Percentiles rank a stretch among this genome's conserved stretches.
Evolutionary conservation across 2,329 filamentous ascomycete species (phyloP).

Genomic region (Myotisia sp.): DNA sequence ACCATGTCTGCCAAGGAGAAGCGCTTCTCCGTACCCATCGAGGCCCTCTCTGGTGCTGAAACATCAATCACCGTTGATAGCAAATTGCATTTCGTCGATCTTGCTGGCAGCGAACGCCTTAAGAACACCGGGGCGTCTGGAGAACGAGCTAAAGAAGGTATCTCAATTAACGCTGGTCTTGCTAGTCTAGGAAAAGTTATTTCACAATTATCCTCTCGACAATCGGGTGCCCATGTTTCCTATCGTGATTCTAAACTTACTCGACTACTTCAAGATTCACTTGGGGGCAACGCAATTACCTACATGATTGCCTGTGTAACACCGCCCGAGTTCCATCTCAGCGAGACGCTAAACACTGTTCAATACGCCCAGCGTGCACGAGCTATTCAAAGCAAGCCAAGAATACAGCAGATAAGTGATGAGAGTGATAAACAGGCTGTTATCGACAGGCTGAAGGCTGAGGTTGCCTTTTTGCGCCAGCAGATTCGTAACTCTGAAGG

Average conservation of each 20-base stretch:
- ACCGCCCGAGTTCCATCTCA: conserved; percentile 89
- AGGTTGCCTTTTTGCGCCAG: conserved; percentile 84
- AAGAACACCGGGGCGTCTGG: conserved; percentile 96
- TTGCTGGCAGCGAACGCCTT: conserved; percentile 87
- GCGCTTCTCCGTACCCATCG: conserved; percentile 71
- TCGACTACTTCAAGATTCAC: conserved; percentile 82
- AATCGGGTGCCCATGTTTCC: conserved; percentile 78
- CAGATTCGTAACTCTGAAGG: conserved; percentile 78
- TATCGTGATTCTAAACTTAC: conserved; percentile 98
- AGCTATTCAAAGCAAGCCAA: conserved; percentile 92
- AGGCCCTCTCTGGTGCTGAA: conserved; percentile 53
- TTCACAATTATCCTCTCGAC: conserved; percentile 84
- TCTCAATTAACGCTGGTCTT: conserved; percentile 93
- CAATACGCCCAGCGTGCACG: conserved; percentile 93
- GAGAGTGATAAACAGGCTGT: conserved; percentile 87
- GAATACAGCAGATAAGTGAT: conserved; percentile 78
- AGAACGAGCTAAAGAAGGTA: conserved; percentile 86
- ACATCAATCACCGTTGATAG: conserved; percentile 75
- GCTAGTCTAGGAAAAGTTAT: conserved; percentile 96
- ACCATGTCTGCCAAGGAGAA: conserved; percentile 53
- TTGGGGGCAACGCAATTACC: conserved; percentile 92
- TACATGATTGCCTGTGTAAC: conserved; percentile 99
- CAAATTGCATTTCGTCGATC: conserved; percentile 96
- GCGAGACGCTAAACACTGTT: conserved; percentile 93
- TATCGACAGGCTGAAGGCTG: conserved; percentile 84